phyloP scores from a whole-genome alignment of 1,284 basidiomycete species.

The Amylostereum areolatum region DNA sequence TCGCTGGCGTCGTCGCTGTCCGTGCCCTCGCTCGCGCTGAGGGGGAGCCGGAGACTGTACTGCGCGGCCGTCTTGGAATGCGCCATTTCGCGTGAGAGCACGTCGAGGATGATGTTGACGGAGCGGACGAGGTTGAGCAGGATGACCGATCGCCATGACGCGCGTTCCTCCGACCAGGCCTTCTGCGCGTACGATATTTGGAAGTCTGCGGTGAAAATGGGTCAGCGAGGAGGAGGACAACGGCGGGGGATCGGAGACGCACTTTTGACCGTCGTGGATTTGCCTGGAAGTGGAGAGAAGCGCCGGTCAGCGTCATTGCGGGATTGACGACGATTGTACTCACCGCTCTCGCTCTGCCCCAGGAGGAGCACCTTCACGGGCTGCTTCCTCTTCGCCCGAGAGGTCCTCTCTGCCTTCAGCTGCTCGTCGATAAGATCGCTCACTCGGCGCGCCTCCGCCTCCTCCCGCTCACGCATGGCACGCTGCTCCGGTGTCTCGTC shows the following conservation, averaged over 20 bases:
- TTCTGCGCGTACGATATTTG: slow-evolving; percentile 34
- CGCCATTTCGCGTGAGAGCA: slow-evolving; percentile 35
- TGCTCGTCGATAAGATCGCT: slow-evolving; percentile 55
- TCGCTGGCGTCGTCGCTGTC: neutral
- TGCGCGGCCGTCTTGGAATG: slow-evolving; percentile 5
- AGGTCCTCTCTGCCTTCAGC: slow-evolving; percentile 40
- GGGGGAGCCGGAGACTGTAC: slow-evolving; percentile 2
- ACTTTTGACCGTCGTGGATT: slow-evolving; percentile 66
- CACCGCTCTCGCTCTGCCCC: slow-evolving; percentile 62
- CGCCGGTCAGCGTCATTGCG: neutral
- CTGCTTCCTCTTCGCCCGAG: slow-evolving; percentile 35
- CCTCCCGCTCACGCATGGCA: slow-evolving; percentile 32
- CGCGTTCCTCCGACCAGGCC: slow-evolving; percentile 48
- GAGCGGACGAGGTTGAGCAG: slow-evolving; percentile 62
- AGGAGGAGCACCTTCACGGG: slow-evolving; percentile 51
- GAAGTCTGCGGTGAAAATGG: slow-evolving; percentile 25
- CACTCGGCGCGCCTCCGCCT: slow-evolving; percentile 43
- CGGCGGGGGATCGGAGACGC: slow-evolving; percentile 16
- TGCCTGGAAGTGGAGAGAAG: slow-evolving; percentile 28
- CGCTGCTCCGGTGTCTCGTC: slow-evolving; percentile 15
- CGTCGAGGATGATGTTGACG: slow-evolving; percentile 46
- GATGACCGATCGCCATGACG: slow-evolving; percentile 56
- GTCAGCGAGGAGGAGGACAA: slow-evolving; percentile 2
- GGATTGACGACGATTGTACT: slow-evolving; percentile 14
- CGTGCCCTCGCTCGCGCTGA: neutral